phyloP scores from a whole-genome alignment of 75 land plant genomes.

The Picea glauca region DNA sequence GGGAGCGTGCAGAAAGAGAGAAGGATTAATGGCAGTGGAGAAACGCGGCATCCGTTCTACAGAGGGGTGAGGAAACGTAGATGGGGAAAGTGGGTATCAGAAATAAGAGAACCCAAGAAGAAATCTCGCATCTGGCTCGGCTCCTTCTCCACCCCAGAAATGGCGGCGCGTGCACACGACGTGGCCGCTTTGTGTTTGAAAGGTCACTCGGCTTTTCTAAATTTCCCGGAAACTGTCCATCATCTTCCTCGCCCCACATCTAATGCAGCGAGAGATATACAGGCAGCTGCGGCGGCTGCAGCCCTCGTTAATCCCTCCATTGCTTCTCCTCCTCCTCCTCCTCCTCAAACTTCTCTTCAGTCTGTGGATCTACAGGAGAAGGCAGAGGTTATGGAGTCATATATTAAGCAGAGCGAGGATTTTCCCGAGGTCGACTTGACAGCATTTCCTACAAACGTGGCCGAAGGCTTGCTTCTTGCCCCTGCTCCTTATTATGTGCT shows the following conservation, averaged over 20 bases:
- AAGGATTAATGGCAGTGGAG: not conserved
- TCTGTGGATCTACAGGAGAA: too few species aligned
- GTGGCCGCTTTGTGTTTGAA: slow-evolving; percentile 24
- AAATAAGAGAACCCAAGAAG: slow-evolving; percentile 31
- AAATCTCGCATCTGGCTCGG: slow-evolving; percentile 32
- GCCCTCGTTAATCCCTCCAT: not conserved
- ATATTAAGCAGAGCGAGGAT: too few species aligned
- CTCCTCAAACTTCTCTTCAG: too few species aligned
- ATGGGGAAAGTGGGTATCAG: slow-evolving; percentile 38
- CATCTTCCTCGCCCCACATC: slow-evolving; percentile 8
- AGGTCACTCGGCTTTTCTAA: slow-evolving; percentile 16
- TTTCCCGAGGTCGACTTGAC: too few species aligned
- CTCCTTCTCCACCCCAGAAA: slow-evolving; percentile 29
- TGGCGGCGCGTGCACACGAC: slow-evolving; percentile 35
- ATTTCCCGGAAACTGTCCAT: slow-evolving; percentile 18
- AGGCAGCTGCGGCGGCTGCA: slow-evolving; percentile 5
- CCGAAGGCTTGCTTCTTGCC: too few species aligned
- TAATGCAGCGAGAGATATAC: slow-evolving; percentile 4
- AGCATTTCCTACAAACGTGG: too few species aligned
- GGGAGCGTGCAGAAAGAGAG: not conserved
- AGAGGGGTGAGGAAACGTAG: not conserved
- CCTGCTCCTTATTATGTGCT: too few species aligned
- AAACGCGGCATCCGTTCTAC: slow-evolving; percentile 15
- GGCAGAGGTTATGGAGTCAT: too few species aligned
- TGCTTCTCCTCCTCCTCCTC: too few species aligned